phyloP scores from a whole-genome alignment of 2,329 filamentous ascomycete genomes.

The Sporothrix globosa region DNA sequence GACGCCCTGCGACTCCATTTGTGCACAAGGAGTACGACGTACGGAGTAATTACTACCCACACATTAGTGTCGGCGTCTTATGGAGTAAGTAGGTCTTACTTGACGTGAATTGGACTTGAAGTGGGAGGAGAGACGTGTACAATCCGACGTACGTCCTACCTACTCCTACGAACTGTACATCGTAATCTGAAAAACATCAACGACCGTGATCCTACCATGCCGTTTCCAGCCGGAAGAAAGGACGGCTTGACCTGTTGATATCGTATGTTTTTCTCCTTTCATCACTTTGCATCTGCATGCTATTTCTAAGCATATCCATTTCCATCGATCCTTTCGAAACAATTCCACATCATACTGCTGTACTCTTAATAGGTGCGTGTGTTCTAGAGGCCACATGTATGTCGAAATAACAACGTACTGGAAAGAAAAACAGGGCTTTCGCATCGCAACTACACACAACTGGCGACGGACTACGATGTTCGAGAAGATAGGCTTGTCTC shows the following conservation, averaged over 20 bases:
- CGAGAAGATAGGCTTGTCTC: conserved; percentile 3
- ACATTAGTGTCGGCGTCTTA: not conserved
- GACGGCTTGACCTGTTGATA: not conserved
- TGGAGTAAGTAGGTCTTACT: no score
- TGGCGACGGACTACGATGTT: conserved; percentile 8
- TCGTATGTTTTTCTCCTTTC: not conserved
- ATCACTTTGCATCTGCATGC: not conserved
- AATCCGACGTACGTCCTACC: no score
- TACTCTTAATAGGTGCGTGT: conserved; percentile 4
- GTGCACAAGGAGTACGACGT: not conserved
- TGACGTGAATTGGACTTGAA: no score
- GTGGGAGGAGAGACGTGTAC: no score
- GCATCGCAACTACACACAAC: not conserved
- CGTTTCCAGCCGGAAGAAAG: not conserved
- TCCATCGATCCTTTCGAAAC: not conserved
- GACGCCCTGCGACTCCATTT: not conserved
- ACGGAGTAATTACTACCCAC: not conserved
- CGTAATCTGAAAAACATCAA: no score
- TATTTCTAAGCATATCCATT: not conserved
- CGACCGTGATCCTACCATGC: no score
- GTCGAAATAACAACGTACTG: no score
- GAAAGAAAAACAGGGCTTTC: no score
- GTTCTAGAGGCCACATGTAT: no score
- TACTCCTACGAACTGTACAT: no score
- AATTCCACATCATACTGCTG: not conserved